Percentiles rank a stretch among this genome's conserved stretches.
phyloP scores from a whole-genome alignment of 2,329 filamentous ascomycete species.

The Scedosporium apiospermum region DNA sequence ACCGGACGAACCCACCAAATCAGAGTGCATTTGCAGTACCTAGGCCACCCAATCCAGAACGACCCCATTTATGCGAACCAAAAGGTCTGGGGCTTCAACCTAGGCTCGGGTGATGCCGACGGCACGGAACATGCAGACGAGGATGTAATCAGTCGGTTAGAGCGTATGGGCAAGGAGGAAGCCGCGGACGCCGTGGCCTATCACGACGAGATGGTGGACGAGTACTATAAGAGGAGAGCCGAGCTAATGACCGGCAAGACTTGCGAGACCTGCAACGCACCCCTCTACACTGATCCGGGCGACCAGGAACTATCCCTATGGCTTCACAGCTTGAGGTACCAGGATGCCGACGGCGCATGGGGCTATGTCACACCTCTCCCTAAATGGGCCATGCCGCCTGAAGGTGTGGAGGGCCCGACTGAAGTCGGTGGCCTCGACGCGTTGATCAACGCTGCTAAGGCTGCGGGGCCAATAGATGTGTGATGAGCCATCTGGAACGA shows the following conservation, averaged over 20 bases:
- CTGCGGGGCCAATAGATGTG: neutral
- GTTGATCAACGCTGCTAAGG: slow-evolving; percentile 37
- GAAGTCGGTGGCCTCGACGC: slow-evolving; percentile 54
- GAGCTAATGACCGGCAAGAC: slow-evolving; percentile 85
- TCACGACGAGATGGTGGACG: slow-evolving; percentile 85
- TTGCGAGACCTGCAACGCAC: slow-evolving; percentile 75
- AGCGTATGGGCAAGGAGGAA: slow-evolving; percentile 89
- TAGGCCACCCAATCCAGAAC: slow-evolving; percentile 92
- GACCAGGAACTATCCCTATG: slow-evolving; percentile 85
- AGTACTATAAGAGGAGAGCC: slow-evolving; percentile 82
- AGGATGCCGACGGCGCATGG: slow-evolving; percentile 76
- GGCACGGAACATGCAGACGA: slow-evolving; percentile 67
- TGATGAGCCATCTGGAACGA: neutral
- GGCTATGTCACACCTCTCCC: slow-evolving; percentile 79
- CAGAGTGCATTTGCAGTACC: slow-evolving; percentile 85
- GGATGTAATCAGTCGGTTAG: slow-evolving; percentile 77
- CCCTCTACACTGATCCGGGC: slow-evolving; percentile 87
- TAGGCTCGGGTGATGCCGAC: slow-evolving; percentile 61
- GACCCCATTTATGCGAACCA: slow-evolving; percentile 97
- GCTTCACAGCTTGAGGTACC: slow-evolving; percentile 85
- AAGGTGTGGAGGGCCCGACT: slow-evolving; percentile 60
- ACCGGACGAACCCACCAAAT: slow-evolving; percentile 94
- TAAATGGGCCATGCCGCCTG: slow-evolving; percentile 75
- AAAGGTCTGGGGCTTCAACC: slow-evolving; percentile 74
- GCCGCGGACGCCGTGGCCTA: slow-evolving; percentile 85